Evolutionary conservation across 2,329 filamentous ascomycete species (phyloP).

Genomic region (Apiospora pterosperma): DNA sequence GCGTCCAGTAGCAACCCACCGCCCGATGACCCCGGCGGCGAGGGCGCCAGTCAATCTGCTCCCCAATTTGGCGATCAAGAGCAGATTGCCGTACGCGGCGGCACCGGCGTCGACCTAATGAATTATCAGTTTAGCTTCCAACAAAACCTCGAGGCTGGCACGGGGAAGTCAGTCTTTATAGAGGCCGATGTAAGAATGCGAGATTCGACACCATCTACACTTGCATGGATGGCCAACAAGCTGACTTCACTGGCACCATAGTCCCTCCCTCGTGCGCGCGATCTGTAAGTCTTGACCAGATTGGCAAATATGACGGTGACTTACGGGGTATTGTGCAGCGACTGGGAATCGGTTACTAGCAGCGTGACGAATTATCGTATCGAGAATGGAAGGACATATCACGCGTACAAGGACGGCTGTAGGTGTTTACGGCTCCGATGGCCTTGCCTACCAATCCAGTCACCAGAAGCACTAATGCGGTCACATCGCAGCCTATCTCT

Average conservation of each 20-base stretch:
- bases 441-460: background rate
- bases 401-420: constrained; percentile 46
- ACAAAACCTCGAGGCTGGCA: constrained; percentile 5
- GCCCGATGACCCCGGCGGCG: background rate
- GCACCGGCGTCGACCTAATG: background rate
- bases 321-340: constrained; percentile 9
- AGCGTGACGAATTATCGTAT: constrained; percentile 19
- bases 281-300: background rate
- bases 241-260: background rate
- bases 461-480: background rate
- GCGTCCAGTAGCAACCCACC: background rate
- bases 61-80: background rate
- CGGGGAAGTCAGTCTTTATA: constrained; percentile 8
- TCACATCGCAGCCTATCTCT: constrained; percentile 38
- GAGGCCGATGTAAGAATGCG: constrained; percentile 10
- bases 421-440: constrained; percentile 18
- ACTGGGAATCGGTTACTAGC: constrained; percentile 19
- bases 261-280: background rate
- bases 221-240: background rate
- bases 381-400: constrained; percentile 40
- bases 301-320: background rate
- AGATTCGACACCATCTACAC: background rate
- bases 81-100: background rate
- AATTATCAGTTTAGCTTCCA: constrained; percentile 11
- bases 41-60: background rate